Percentiles rank a stretch among this genome's conserved stretches.
Conservation (phyloP, 2,329 filamentous ascomycete species). For the Arthrocladium fulminans region DNA sequence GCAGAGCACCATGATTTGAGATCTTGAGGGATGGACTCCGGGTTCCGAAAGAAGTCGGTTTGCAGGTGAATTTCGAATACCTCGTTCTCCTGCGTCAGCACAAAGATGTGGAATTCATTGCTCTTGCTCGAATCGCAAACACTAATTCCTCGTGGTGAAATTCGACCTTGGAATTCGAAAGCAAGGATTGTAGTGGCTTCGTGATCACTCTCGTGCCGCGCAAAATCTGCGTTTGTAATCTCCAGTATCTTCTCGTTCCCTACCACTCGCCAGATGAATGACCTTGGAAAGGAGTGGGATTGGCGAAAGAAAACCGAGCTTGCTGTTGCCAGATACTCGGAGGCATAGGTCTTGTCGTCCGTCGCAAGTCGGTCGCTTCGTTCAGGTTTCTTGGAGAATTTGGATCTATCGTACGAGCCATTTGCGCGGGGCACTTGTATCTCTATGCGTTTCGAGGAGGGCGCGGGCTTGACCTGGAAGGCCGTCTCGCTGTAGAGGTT, state of each 20-base stretch:
- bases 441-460: conserved; percentile 11
- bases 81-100: conserved; percentile 67
- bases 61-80: conserved; percentile 77
- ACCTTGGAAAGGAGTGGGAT: conserved; percentile 66
- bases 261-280: conserved; percentile 83
- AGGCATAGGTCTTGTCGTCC: conserved; percentile 59
- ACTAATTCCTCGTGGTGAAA: conserved; percentile 69
- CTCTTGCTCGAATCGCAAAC: conserved; percentile 71
- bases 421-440: conserved; percentile 18
- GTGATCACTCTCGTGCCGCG: conserved; percentile 53
- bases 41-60: conserved; percentile 65
- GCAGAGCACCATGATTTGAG: conserved; percentile 67
- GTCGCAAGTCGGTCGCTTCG: conserved; percentile 8
- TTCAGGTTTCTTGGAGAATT: conserved; percentile 10
- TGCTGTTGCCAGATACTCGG: conserved; percentile 63
- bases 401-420: conserved; percentile 17
- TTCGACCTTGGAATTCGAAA: conserved; percentile 64
- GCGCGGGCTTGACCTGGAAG: conserved; percentile 17
- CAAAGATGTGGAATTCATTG: conserved; percentile 69
- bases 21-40: conserved; percentile 58
- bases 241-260: conserved; percentile 73
- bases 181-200: conserved; percentile 70
- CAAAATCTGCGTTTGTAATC: conserved; percentile 73
- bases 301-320: conserved; percentile 78
- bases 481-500: conserved; percentile 23